Evolutionary conservation across 345 rosid genomes (phyloP).

Genomic region (Hypericum perforatum): DNA sequence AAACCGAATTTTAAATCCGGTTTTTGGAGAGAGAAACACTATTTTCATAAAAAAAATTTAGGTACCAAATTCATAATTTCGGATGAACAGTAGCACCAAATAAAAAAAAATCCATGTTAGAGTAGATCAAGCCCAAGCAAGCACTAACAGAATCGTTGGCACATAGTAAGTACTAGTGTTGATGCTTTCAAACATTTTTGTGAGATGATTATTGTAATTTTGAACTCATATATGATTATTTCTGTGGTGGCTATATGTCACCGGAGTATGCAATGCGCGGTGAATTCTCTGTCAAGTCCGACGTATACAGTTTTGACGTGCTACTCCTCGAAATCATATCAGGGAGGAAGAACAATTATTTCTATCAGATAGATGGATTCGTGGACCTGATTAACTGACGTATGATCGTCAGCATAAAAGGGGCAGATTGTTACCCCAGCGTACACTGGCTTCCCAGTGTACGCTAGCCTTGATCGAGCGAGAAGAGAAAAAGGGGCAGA

Average conservation of each 20-base stretch:
- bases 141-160: conserved; percentile 22
- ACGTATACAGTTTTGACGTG: conserved; percentile 42
- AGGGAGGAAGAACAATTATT: conserved; percentile 40
- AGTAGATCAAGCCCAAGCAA: conserved; percentile 14
- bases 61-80: too few relatives aligned
- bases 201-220: neutral
- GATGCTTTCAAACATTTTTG: neutral
- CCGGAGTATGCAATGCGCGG: conserved; percentile 43
- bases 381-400: neutral
- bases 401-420: too few relatives aligned
- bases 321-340: conserved; percentile 36
- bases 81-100: too few relatives aligned
- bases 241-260: too few relatives aligned
- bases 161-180: conserved; percentile 13
- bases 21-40: too few relatives aligned
- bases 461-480: too few relatives aligned
- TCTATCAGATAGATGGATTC: conserved; percentile 7
- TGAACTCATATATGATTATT: neutral
- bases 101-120: too few relatives aligned
- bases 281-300: conserved; percentile 34
- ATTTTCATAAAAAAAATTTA: too few relatives aligned
- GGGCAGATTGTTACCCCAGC: conserved; percentile 18
- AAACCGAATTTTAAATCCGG: too few relatives aligned
- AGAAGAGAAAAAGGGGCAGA: too few relatives aligned
- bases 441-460: too few relatives aligned